Percentiles rank a stretch among this genome's conserved stretches.
Conservation (phyloP, 2,329 filamentous ascomycete species). For the Alternaria ethzedia region DNA sequence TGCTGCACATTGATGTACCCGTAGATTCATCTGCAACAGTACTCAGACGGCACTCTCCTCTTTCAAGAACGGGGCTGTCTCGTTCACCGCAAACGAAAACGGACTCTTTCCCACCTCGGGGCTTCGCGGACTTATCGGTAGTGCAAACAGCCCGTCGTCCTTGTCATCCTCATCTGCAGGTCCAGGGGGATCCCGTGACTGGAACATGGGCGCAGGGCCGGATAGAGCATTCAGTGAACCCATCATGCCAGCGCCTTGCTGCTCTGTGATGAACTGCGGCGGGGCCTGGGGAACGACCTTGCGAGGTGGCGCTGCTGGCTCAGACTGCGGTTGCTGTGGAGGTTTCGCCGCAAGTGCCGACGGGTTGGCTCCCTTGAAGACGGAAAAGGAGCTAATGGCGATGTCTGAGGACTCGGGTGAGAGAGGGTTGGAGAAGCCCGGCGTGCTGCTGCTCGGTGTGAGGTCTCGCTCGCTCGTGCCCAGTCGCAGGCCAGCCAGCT, state of each 20-base stretch:
- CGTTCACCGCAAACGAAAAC: constrained; percentile 64
- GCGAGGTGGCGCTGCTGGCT: constrained; percentile 34
- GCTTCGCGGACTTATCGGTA: constrained; percentile 84
- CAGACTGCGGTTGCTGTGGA: constrained; percentile 43
- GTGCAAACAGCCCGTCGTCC: constrained; percentile 84
- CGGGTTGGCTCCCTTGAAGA: constrained; percentile 60
- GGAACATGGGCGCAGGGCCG: constrained; percentile 34
- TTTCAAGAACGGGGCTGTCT: constrained; percentile 42
- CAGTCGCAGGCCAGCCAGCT: constrained; percentile 78
- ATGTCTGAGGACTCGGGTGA: constrained; percentile 69
- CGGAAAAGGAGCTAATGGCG: constrained; percentile 65
- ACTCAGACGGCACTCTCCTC: constrained; percentile 37
- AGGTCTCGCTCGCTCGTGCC: constrained; percentile 75
- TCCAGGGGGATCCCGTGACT: constrained; percentile 40
- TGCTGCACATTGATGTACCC: neutral
- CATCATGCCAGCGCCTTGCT: constrained; percentile 50
- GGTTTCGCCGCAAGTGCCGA: constrained; percentile 51
- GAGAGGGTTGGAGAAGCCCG: constrained; percentile 55
- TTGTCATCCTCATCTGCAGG: constrained; percentile 57
- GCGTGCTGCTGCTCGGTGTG: constrained; percentile 50
- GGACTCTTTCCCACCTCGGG: constrained; percentile 86
- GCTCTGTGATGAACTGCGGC: constrained; percentile 49
- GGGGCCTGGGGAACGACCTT: constrained; percentile 43
- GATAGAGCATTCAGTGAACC: constrained; percentile 55
- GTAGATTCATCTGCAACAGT: neutral